Evolutionary conservation across 306 rosid species (phyloP).

Genomic region (Cucurbita ficifolia): DNA sequence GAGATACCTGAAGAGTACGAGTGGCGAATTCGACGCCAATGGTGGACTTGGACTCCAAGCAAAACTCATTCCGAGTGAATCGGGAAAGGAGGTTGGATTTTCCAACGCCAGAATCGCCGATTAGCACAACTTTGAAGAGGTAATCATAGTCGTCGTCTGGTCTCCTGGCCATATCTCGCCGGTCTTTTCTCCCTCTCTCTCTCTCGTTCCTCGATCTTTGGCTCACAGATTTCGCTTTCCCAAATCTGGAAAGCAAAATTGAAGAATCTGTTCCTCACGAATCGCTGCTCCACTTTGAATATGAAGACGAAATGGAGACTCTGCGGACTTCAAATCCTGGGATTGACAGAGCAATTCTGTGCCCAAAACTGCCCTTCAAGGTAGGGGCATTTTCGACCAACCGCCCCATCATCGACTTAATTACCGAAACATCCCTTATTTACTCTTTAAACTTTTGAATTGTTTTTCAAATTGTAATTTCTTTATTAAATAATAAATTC

Average conservation of each 20-base stretch:
- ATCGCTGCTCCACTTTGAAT: not conserved
- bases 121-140: slow-evolving; percentile 79
- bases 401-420: not conserved
- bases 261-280: not conserved
- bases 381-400: not conserved
- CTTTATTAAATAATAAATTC: too few relatives aligned
- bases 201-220: not conserved
- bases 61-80: slow-evolving; percentile 92
- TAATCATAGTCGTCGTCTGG: slow-evolving; percentile 86
- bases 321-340: not conserved
- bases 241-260: not conserved
- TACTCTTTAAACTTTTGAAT: not conserved
- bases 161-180: slow-evolving; percentile 39
- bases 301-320: not conserved
- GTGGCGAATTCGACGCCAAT: slow-evolving; percentile 96
- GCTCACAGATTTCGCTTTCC: not conserved
- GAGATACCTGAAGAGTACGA: slow-evolving; percentile 70
- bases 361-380: not conserved
- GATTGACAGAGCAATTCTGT: not conserved
- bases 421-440: not conserved
- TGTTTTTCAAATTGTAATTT: too few relatives aligned
- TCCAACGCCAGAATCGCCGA: slow-evolving; percentile 94
- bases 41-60: slow-evolving; percentile 90
- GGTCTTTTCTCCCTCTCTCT: not conserved
- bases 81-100: slow-evolving; percentile 94